phyloP scores from a whole-genome alignment of 2,329 filamentous ascomycete species.

The Elsinoe perseae region DNA sequence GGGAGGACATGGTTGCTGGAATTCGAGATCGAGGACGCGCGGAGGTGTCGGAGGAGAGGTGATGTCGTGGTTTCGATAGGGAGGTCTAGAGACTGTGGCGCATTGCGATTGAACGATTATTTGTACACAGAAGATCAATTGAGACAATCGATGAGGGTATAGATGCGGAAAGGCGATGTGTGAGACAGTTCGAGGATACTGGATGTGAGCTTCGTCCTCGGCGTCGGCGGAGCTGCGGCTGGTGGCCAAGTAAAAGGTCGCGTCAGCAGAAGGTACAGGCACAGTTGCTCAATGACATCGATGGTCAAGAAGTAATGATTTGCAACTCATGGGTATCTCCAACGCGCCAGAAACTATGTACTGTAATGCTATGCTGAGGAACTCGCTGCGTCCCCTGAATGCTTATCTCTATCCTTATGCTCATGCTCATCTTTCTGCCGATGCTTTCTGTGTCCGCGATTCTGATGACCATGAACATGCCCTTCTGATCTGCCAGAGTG shows the following conservation, averaged over 20 bases:
- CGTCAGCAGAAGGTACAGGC: not conserved
- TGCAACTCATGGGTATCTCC: not conserved
- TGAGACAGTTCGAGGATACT: not conserved
- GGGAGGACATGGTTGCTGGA: slow-evolving; percentile 16
- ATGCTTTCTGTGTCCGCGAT: not conserved
- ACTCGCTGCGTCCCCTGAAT: not conserved
- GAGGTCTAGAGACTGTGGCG: not conserved
- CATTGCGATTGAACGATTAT: not conserved
- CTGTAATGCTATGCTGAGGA: not conserved
- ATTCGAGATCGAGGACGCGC: not conserved
- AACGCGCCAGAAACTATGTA: not conserved
- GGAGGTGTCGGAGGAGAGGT: not conserved
- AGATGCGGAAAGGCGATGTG: not conserved
- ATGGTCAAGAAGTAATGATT: not conserved
- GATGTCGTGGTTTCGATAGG: too few relatives aligned
- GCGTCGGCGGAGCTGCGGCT: slow-evolving; percentile 10
- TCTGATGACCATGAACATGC: not conserved
- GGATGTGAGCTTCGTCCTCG: slow-evolving; percentile 4
- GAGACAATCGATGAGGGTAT: not conserved
- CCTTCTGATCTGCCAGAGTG: not conserved
- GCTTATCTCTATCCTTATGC: not conserved
- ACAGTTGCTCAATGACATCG: not conserved
- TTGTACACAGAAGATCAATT: not conserved
- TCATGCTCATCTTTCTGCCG: not conserved
- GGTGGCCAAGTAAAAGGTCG: slow-evolving; percentile 6